A percentile compares a stretch with the other conserved stretches of the same genome.
Evolutionary conservation across 1,284 basidiomycete genomes (phyloP).

Genomic region (Coniophora puteana): DNA sequence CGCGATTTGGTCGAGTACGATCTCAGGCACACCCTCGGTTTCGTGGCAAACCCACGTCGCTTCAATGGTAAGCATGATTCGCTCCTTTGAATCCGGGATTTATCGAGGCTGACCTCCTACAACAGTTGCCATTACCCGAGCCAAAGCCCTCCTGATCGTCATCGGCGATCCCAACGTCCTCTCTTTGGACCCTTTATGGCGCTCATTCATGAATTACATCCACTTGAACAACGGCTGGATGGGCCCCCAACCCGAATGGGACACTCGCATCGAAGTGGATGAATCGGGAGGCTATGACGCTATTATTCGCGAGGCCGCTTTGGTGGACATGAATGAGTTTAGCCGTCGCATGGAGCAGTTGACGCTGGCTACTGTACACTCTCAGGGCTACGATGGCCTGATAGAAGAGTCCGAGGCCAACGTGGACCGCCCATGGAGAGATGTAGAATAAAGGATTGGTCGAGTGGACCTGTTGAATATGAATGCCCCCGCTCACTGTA

Average conservation of each 20-base stretch:
- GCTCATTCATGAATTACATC: constrained; percentile 50
- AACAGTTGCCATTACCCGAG: constrained; percentile 38
- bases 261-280: constrained; percentile 35
- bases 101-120: background rate
- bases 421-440: constrained; percentile 52
- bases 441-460: constrained; percentile 33
- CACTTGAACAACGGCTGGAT: constrained; percentile 42
- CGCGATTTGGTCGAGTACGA: constrained; percentile 34
- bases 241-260: constrained; percentile 48
- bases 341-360: constrained; percentile 41
- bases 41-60: constrained; percentile 40
- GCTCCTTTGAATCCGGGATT: background rate
- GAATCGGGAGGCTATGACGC: constrained; percentile 35
- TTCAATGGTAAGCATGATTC: constrained; percentile 37
- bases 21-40: constrained; percentile 40
- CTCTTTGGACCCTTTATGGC: constrained; percentile 48
- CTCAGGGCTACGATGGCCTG: constrained; percentile 19
- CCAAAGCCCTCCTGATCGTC: constrained; percentile 54
- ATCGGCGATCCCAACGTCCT: constrained; percentile 53
- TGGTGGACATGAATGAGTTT: constrained; percentile 49
- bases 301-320: constrained; percentile 28
- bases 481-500: no score
- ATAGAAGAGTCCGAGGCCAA: constrained; percentile 39
- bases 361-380: constrained; percentile 35
- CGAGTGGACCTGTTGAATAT: no score